These are phyloP conservation scores for Backusella mclennaniae DNA, from an alignment of 192 early-diverging fungal species.

Conservation along the genomic window DNA sequence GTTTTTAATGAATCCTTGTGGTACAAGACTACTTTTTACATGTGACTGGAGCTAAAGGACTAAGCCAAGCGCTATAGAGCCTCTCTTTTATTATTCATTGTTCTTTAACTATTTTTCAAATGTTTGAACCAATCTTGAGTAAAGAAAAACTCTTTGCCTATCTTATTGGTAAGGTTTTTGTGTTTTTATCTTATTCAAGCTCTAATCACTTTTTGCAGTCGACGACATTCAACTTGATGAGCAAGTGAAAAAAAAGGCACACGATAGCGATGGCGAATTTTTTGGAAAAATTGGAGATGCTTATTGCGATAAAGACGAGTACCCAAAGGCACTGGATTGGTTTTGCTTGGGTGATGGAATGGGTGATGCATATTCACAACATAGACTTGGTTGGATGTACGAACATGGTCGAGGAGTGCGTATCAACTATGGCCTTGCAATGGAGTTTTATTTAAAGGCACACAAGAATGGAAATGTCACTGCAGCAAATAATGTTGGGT, in stretches of 20 bases:
- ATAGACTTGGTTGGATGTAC: background rate
- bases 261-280: background rate
- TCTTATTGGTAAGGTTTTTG: too few relatives aligned
- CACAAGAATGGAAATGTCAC: fast-evolving
- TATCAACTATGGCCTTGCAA: background rate
- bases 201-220: background rate
- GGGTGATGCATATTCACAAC: background rate
- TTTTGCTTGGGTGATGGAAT: background rate
- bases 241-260: background rate
- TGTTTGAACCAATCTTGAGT: too few relatives aligned
- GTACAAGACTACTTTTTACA: too few relatives aligned
- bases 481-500: background rate
- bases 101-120: too few relatives aligned
- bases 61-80: too few relatives aligned
- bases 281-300: background rate
- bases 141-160: too few relatives aligned
- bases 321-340: background rate
- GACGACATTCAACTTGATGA: background rate
- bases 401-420: background rate
- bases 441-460: background rate
- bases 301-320: background rate
- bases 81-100: too few relatives aligned
- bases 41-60: too few relatives aligned
- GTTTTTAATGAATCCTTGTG: too few relatives aligned
- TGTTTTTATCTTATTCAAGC: too few relatives aligned